Evolutionary conservation across 2,329 filamentous ascomycete genomes (phyloP).

Genomic region (Penicillium fuscoglaucum): DNA sequence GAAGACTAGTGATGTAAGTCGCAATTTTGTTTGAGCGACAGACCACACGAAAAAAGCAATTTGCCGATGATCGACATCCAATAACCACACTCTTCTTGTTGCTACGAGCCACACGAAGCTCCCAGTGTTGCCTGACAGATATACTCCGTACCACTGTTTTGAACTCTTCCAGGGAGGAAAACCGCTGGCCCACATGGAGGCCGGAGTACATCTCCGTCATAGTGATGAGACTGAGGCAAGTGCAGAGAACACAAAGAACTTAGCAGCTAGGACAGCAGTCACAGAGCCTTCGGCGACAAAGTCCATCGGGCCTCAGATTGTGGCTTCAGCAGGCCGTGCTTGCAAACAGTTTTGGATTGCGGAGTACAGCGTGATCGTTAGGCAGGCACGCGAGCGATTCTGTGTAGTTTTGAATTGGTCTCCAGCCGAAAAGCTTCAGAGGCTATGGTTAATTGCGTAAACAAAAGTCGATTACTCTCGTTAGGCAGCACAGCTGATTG

Average conservation of each 20-base stretch:
- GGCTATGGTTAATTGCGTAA: neutral
- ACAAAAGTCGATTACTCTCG: neutral
- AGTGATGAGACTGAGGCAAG: constrained; percentile 16
- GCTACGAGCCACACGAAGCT: constrained; percentile 42
- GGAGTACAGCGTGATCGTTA: constrained; percentile 17
- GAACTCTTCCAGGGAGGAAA: constrained; percentile 42
- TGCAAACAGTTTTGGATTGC: constrained; percentile 8
- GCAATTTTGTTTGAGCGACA: constrained; percentile 44
- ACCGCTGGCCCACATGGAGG: constrained; percentile 42
- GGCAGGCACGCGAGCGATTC: constrained; percentile 14
- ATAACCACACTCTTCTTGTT: constrained; percentile 46
- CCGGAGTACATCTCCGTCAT: constrained; percentile 45
- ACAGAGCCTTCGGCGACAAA: constrained; percentile 15
- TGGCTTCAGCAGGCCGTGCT: constrained; percentile 8
- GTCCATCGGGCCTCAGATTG: constrained; percentile 30
- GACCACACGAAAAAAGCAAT: constrained; percentile 43
- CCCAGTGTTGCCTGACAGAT: constrained; percentile 45
- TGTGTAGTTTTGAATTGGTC: neutral
- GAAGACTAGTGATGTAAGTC: constrained; percentile 43
- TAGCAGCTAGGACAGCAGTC: constrained; percentile 18
- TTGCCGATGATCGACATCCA: constrained; percentile 41
- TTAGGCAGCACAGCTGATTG: constrained; percentile 1
- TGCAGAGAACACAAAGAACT: constrained; percentile 17
- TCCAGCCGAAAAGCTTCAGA: neutral
- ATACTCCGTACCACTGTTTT: constrained; percentile 42